phyloP scores from a whole-genome alignment of 2,329 filamentous ascomycete genomes.

The Beauveria australis region DNA sequence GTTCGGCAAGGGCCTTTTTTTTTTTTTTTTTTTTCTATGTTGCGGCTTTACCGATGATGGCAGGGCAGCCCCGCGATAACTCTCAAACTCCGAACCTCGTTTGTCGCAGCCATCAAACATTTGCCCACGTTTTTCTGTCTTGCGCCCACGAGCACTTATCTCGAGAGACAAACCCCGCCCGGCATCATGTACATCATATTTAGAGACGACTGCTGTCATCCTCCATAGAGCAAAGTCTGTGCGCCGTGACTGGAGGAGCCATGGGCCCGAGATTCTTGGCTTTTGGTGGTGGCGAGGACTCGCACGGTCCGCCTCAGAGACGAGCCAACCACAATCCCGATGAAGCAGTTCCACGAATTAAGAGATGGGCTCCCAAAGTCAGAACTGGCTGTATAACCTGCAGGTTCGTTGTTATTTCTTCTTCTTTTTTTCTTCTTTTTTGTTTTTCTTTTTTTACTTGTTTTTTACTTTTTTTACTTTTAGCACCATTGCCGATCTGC shows the following conservation, averaged over 20 bases:
- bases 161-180: neutral
- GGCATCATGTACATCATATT: neutral
- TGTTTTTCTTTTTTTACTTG: too few relatives aligned
- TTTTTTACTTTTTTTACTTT: too few relatives aligned
- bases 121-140: neutral
- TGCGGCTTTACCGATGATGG: neutral
- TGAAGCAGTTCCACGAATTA: slow-evolving; percentile 2
- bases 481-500: too few relatives aligned
- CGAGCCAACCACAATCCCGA: slow-evolving; percentile 1
- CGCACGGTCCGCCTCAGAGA: slow-evolving; percentile 6
- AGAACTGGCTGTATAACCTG: slow-evolving; percentile 6
- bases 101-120: neutral
- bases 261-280: neutral
- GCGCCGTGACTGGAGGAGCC: neutral
- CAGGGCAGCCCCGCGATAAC: neutral
- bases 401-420: neutral
- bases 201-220: neutral
- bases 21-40: too few relatives aligned
- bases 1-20: neutral
- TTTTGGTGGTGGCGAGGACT: neutral
- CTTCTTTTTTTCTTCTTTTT: neutral
- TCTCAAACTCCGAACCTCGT: neutral
- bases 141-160: neutral
- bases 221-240: neutral
- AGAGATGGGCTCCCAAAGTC: slow-evolving; percentile 9